Conservation (phyloP, 1,284 basidiomycete species). For the Naganishia cerealis region DNA sequence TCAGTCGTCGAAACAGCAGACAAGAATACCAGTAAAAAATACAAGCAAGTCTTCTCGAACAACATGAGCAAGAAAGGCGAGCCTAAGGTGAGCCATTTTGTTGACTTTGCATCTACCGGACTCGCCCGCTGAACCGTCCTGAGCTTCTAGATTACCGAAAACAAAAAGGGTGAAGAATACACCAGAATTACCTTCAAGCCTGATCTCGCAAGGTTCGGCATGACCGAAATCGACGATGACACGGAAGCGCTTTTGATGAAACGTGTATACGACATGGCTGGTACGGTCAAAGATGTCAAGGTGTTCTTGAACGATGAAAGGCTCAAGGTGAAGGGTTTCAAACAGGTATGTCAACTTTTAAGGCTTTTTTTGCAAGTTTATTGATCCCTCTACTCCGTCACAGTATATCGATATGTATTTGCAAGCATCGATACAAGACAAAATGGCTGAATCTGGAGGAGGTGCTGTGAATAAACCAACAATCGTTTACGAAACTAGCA, state of each 20-base stretch:
- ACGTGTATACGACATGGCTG: conserved; percentile 96
- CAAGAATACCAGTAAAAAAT: conserved; percentile 81
- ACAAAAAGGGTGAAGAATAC: conserved; percentile 80
- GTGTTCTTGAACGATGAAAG: conserved; percentile 90
- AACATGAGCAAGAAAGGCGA: conserved; percentile 88
- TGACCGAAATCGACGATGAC: conserved; percentile 88
- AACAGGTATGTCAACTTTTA: conserved; percentile 59
- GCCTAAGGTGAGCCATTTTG: conserved; percentile 60
- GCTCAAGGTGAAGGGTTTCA: conserved; percentile 92
- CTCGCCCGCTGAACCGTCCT: conserved; percentile 10
- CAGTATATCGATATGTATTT: conserved; percentile 91
- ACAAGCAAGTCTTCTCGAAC: conserved; percentile 89
- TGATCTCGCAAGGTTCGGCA: conserved; percentile 87
- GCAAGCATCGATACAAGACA: conserved; percentile 59
- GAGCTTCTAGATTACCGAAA: conserved; percentile 71
- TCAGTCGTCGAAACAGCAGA: conserved; percentile 88
- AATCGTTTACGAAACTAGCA: conserved; percentile 78
- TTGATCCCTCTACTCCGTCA: not conserved
- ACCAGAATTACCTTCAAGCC: conserved; percentile 95
- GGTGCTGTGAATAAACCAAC: conserved; percentile 72
- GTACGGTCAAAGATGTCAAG: conserved; percentile 89
- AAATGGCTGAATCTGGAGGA: conserved; percentile 69
- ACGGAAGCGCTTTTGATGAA: conserved; percentile 86
- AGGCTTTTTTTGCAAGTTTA: not conserved
- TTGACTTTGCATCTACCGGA: not conserved